Conservation (phyloP, 257 asterid species). For the Fraxinus excelsior region DNA sequence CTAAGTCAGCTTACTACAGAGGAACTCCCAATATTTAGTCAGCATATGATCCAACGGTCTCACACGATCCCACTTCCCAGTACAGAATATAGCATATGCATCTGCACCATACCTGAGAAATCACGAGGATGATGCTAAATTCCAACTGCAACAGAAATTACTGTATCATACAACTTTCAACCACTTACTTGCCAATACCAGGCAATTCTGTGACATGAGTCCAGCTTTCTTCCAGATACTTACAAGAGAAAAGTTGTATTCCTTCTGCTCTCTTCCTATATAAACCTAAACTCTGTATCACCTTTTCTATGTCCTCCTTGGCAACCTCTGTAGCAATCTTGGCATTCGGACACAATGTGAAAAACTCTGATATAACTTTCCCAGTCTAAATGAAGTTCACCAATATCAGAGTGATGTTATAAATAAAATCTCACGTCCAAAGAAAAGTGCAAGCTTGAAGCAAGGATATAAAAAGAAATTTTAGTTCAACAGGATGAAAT, state of each 20-base stretch:
- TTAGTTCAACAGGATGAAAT: neutral
- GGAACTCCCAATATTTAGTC: conserved; percentile 68
- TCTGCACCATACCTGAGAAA: conserved; percentile 76
- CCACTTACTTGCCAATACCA: conserved; percentile 83
- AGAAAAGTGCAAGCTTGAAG: neutral
- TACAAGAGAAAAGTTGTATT: conserved; percentile 55
- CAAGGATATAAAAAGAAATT: neutral
- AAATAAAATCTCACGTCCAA: conserved; percentile 7
- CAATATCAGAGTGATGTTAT: neutral
- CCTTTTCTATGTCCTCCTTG: conserved; percentile 48
- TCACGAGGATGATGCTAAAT: neutral
- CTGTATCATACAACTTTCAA: neutral
- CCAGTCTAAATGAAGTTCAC: conserved; percentile 39
- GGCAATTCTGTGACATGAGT: conserved; percentile 71
- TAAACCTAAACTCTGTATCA: conserved; percentile 68
- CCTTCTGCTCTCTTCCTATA: conserved; percentile 54
- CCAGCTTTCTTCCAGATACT: conserved; percentile 64
- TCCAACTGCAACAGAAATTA: neutral
- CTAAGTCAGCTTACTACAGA: conserved; percentile 17
- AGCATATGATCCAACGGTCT: conserved; percentile 75
- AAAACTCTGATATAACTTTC: conserved; percentile 51
- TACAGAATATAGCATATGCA: conserved; percentile 79
- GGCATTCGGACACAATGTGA: conserved; percentile 76
- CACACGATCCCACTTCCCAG: conserved; percentile 69
- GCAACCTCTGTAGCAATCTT: conserved; percentile 56